Conservation (phyloP, 345 rosid genomes). For the Bruguiera sexangula region DNA sequence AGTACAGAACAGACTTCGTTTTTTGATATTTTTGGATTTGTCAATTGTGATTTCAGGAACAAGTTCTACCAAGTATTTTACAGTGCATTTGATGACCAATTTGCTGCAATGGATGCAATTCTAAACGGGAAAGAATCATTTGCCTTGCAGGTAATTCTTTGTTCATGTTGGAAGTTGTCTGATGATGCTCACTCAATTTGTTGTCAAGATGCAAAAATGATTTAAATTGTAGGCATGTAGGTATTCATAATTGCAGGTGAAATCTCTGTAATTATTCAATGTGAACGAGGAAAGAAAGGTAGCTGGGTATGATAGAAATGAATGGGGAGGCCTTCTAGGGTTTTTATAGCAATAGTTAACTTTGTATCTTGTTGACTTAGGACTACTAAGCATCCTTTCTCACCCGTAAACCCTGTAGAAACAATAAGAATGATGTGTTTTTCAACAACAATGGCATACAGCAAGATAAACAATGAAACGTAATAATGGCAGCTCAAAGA, state of each 20-base stretch:
- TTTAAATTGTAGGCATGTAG: neutral
- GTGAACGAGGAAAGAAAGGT: slow-evolving; percentile 6
- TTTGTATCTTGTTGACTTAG: neutral
- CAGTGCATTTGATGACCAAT: slow-evolving; percentile 78
- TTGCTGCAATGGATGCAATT: slow-evolving; percentile 82
- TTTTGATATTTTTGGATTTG: slow-evolving; percentile 6
- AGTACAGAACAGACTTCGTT: slow-evolving; percentile 15
- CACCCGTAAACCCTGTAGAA: too few species aligned
- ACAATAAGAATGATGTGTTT: too few species aligned
- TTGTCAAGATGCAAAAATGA: neutral
- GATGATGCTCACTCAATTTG: neutral
- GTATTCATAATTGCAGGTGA: neutral
- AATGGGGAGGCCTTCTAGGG: neutral
- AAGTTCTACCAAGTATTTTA: slow-evolving; percentile 69
- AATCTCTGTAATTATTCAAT: neutral
- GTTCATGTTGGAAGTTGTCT: slow-evolving; percentile 8
- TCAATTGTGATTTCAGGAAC: slow-evolving; percentile 47
- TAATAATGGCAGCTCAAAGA: too few species aligned
- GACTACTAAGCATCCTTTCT: too few species aligned
- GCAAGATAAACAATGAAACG: too few species aligned
- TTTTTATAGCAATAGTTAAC: neutral
- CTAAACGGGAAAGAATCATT: slow-evolving; percentile 68
- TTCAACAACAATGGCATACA: too few species aligned
- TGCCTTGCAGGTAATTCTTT: slow-evolving; percentile 58
- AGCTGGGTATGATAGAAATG: neutral